Base-by-base conservation (phyloP, 805 yeast genomes). In the Yamadazyma endophytica region DNA sequence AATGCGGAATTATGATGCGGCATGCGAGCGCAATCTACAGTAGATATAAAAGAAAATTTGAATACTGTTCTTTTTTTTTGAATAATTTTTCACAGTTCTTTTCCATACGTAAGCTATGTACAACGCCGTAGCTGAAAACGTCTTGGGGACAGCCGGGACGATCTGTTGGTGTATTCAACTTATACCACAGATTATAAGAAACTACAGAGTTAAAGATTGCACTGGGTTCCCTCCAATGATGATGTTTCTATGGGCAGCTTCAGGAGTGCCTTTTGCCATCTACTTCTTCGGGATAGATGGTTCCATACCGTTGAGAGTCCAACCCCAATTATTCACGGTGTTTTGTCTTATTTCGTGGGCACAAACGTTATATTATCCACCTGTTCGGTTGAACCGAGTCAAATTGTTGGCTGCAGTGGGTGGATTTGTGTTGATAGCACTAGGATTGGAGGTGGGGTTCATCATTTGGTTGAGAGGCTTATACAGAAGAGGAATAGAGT, bases 161-260 rank as follows among this genome's bases (percentile, higher is more conserved):
- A 77, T 89, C 2, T 70, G 84, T 36, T 90, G 97, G 97, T 89
- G 97, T 55, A 63, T 89, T 42, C 97, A 90, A 58, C 62, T 90
- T 42, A 68, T 88, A 1, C 97, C 97, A 2, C 97, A 85, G 42
- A 79, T 89, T 27, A 65, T 77, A 35, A 68, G 77, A 51, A 89
- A 90, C 52, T 88, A 73, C 61, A 67, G 68, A 36, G 71, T 73
- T 6, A 87, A 90, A 47, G 77, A 87, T 50, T 83, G 95, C 37
- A 82, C 79, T 17, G 97, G 97, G 0, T 59, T 89, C 7, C 96
- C 95, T 1, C 88, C 89, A 4, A n/a, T 73, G 21, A 88, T 90
- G 96, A 71, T 86, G 76, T 73, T 86, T 36, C 56, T 87, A 15
- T 89, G 97, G 96, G 77, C 33, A 3, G 50, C 64, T 6, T 68